Conservation (phyloP, 202 grass and related monocot genomes). For the Zoysia matrella region DNA sequence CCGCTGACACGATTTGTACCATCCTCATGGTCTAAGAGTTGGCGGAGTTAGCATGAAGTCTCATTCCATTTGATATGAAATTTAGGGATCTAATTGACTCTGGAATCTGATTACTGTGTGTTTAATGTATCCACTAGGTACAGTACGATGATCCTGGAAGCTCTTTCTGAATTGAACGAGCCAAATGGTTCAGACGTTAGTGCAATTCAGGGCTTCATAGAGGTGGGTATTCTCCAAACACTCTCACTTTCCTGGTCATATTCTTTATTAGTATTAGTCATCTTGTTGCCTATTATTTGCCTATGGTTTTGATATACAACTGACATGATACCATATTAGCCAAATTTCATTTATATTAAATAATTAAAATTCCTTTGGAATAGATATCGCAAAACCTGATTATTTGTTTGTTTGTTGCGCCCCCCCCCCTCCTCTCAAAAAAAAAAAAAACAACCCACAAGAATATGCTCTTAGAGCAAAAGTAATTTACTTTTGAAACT, state of each 20-base stretch:
- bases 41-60: not conserved
- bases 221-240: constrained; percentile 50
- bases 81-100: constrained; percentile 7
- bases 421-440: too few species aligned
- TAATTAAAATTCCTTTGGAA: not conserved
- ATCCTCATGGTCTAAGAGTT: not conserved
- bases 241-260: constrained; percentile 34
- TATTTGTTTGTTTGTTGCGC: too few species aligned
- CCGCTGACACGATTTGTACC: constrained; percentile 15
- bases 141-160: constrained; percentile 80
- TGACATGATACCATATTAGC: not conserved
- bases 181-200: constrained; percentile 77
- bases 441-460: not conserved
- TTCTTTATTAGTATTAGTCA: constrained; percentile 5
- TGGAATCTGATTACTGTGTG: constrained; percentile 33
- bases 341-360: not conserved
- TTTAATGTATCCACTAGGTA: constrained; percentile 65
- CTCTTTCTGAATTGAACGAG: constrained; percentile 74
- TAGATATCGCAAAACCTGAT: too few species aligned
- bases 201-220: constrained; percentile 66
- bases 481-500: too few species aligned
- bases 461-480: not conserved
- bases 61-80: constrained; percentile 14
- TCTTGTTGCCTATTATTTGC: not conserved
- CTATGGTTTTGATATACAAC: constrained; percentile 8